These are phyloP conservation scores for Circinella minor DNA, from an alignment of 371 early-diverging fungal genomes.

Conservation along the genomic window DNA sequence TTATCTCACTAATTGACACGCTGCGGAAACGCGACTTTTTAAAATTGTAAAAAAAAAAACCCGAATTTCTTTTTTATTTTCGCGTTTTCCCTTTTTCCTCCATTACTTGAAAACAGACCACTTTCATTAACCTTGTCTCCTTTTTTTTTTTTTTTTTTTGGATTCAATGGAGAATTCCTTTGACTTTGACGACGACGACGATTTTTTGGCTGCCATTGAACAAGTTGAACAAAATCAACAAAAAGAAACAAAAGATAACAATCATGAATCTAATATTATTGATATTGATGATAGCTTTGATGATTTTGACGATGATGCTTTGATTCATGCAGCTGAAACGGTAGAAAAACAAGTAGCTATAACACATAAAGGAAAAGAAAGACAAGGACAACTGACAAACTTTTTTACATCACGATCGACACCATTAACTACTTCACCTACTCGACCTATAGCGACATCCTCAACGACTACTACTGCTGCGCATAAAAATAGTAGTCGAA, in stretches of 20 bases:
- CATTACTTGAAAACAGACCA: not conserved
- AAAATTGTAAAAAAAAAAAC: too few relatives aligned
- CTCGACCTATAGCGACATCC: not conserved
- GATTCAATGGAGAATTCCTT: not conserved
- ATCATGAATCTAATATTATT: not conserved
- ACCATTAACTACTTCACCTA: not conserved
- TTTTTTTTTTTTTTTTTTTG: not conserved
- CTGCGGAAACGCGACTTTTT: too few relatives aligned
- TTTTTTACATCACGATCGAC: constrained; percentile 7
- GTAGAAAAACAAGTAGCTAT: constrained; percentile 15
- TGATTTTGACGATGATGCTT: constrained; percentile 16
- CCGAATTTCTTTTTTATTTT: too few relatives aligned
- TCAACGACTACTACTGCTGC: not conserved
- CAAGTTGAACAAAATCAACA: constrained; percentile 11
- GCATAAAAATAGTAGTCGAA: not conserved
- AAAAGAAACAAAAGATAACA: not conserved
- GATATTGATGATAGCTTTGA: constrained; percentile 22
- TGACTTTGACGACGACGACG: constrained; percentile 16
- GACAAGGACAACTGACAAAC: constrained; percentile 2
- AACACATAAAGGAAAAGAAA: not conserved
- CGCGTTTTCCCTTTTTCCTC: not conserved
- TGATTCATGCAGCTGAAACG: constrained; percentile 20
- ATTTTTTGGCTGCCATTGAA: constrained; percentile 12
- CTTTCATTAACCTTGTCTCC: not conserved
- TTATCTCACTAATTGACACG: too few relatives aligned